Percentiles rank a stretch among this genome's conserved stretches.
phyloP scores from a whole-genome alignment of 352 stramenopile species.

The Phytophthora sojae region DNA sequence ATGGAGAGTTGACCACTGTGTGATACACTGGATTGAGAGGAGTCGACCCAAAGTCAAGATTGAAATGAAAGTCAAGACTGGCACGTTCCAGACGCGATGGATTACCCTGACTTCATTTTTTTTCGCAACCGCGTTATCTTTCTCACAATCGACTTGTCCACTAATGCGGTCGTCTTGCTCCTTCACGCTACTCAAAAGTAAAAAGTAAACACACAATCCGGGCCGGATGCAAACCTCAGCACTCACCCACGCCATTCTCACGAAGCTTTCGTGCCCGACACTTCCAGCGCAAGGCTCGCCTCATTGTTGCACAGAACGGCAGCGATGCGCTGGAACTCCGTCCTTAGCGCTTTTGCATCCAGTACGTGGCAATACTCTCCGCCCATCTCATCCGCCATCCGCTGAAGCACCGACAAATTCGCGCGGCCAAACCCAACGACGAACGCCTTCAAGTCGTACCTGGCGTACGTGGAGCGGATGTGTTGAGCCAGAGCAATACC shows the following conservation, averaged over 20 bases:
- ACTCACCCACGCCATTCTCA: background rate
- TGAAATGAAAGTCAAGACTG: no score
- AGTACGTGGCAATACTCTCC: slow-evolving; percentile 55
- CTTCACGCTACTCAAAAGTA: background rate
- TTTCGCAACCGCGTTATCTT: background rate
- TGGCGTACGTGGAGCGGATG: slow-evolving; percentile 53
- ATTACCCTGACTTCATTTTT: background rate
- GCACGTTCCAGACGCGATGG: background rate
- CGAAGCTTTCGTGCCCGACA: background rate
- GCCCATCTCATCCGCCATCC: slow-evolving; percentile 51
- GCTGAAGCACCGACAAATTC: slow-evolving; percentile 58
- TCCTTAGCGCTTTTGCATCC: slow-evolving; percentile 32
- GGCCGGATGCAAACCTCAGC: background rate
- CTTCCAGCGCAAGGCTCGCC: slow-evolving; percentile 40
- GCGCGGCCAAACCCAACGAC: slow-evolving; percentile 68
- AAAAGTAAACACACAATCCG: background rate
- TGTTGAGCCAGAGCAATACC: slow-evolving; percentile 55
- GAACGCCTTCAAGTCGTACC: slow-evolving; percentile 64
- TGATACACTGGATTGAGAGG: no score
- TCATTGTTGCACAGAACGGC: slow-evolving; percentile 32
- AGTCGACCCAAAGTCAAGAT: no score
- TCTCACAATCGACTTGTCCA: background rate
- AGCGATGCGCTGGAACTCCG: slow-evolving; percentile 42
- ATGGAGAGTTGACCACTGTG: no score
- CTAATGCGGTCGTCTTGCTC: background rate